Base-by-base conservation (phyloP, 2,329 filamentous ascomycete species). In the Helotiales sp. region DNA sequence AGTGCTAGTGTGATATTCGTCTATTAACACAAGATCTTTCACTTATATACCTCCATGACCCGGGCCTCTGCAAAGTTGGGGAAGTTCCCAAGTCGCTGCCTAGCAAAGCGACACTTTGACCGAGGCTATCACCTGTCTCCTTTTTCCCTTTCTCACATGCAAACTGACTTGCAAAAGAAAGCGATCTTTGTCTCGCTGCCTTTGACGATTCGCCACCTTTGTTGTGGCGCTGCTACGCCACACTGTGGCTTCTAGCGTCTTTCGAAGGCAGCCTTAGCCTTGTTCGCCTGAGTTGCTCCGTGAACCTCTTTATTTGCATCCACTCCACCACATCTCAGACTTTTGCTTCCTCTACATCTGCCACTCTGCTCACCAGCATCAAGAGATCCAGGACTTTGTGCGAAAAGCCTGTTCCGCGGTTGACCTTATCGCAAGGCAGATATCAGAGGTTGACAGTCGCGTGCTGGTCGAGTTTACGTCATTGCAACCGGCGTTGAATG, bases 221-320 rank as follows among this genome's bases (percentile, higher is more conserved):
- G 31, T 13, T 4, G 5, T 12, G n/a, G n/a, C n/a, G 46, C 25
- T 22, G n/a, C 40, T 34, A 24, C 55, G 55, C 55, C 55, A 57
- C 55, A 22, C 25, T 48, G 40, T 29, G 42, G 30, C n/a, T 8
- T 8, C 3, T 25, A 25, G n/a, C 30, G 12, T 17, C n/a, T 44
- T 36, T 31, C 52, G n/a, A n/a, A n/a, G n/a, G n/a, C n/a, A n/a
- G n/a, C n/a, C n/a, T n/a, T n/a, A n/a, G n/a, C n/a, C n/a, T n/a
- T n/a, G n/a, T 52, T 46, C 46, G 34, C 47, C 24, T 36, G n/a
- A 50, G 55, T 58, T 58, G 55, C 55, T 44, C 52, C 36, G 9
- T 24, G 31, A 54, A 49, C 42, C n/a, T 19, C 30, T 12, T 48
- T 57, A 57, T 57, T 57, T 57, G 53, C 42, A 53, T 42, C 48